These are phyloP conservation scores for Amanita muscaria DNA, from an alignment of 768 basidiomycete genomes.

Conservation along the genomic window DNA sequence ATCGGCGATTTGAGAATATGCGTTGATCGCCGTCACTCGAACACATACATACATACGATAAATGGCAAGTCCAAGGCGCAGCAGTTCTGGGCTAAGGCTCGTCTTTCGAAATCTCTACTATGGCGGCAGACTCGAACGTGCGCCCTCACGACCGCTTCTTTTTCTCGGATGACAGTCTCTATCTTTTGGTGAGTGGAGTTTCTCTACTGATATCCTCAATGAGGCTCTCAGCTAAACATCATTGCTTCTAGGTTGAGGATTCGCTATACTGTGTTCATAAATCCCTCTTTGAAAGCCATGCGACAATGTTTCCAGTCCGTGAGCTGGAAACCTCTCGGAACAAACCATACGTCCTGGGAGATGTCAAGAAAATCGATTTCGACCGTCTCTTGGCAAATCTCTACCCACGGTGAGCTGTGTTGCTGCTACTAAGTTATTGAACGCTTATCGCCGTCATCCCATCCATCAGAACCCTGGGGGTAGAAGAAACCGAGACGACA, in stretches of 20 bases:
- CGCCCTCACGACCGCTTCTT: conserved; percentile 3
- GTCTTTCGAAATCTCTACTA: too few species aligned
- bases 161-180: conserved; percentile 1
- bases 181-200: background rate
- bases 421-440: too few species aligned
- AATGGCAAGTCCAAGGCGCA: too few species aligned
- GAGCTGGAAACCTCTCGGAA: background rate
- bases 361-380: background rate
- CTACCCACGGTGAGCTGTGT: background rate
- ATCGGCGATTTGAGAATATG: too few species aligned
- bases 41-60: too few species aligned
- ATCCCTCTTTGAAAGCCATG: conserved; percentile 1
- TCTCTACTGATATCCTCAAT: background rate
- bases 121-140: too few species aligned
- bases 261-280: background rate
- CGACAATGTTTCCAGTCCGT: background rate
- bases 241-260: conserved; percentile 7
- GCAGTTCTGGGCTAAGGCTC: too few species aligned
- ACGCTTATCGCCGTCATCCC: too few species aligned
- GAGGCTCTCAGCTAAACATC: background rate
- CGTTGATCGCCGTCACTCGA: too few species aligned
- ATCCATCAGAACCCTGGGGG: background rate
- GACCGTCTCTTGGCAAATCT: background rate
- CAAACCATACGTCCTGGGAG: background rate
- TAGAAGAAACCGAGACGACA: background rate